phyloP scores from a whole-genome alignment of 1,284 basidiomycete genomes.

The Heliocybe sulcata region DNA sequence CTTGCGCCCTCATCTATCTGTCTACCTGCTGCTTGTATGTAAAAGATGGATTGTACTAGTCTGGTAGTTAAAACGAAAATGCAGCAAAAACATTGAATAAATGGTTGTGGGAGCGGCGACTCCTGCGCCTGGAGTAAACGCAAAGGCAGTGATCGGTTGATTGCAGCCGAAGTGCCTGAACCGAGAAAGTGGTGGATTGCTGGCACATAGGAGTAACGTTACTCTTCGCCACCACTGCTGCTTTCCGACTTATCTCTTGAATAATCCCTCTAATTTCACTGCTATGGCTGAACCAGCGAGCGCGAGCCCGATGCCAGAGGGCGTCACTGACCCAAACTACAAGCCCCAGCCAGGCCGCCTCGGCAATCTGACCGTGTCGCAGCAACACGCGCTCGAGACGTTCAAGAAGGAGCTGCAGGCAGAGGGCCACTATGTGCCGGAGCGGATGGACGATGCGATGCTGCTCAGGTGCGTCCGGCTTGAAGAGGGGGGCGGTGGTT shows the following conservation, averaged over 20 bases:
- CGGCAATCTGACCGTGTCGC: constrained; percentile 74
- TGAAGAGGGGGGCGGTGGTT: too few relatives aligned
- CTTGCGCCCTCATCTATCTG: constrained; percentile 1
- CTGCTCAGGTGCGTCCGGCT: constrained; percentile 67
- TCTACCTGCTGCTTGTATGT: neutral
- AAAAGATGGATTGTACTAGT: too few relatives aligned
- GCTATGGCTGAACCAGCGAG: constrained; percentile 21
- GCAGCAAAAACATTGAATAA: too few relatives aligned
- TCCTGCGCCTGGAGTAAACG: too few relatives aligned
- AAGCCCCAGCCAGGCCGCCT: constrained; percentile 70
- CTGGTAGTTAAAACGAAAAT: too few relatives aligned
- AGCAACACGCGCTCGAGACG: constrained; percentile 68
- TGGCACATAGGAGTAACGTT: neutral
- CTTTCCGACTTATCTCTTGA: neutral
- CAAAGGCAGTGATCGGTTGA: neutral
- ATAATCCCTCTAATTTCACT: neutral
- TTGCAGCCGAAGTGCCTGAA: neutral
- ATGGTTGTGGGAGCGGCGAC: too few relatives aligned
- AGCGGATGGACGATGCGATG: constrained; percentile 76
- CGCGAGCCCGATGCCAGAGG: constrained; percentile 49
- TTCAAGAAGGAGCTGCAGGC: constrained; percentile 64
- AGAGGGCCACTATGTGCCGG: constrained; percentile 54
- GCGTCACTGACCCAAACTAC: constrained; percentile 64
- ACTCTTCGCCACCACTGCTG: neutral
- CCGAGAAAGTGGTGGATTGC: neutral